Conservation (phyloP, 257 asterid species). For the Nicotiana benthamiana region DNA sequence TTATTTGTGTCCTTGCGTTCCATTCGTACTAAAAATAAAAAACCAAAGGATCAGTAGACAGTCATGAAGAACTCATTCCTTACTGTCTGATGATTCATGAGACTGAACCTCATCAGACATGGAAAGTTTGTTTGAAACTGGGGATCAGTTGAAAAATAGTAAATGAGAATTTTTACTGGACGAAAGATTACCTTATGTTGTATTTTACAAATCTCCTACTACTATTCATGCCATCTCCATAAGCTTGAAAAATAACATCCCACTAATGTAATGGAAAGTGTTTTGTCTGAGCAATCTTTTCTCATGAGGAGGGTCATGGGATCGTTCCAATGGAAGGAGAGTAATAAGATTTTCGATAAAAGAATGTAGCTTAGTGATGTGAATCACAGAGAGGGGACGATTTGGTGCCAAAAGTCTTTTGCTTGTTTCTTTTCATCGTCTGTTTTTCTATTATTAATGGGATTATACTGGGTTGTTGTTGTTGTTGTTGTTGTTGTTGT, state of each 20-base stretch:
- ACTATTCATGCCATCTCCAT: not conserved
- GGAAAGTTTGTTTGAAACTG: not conserved
- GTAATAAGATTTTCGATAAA: not conserved
- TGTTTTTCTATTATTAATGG: no score
- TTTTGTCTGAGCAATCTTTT: not conserved
- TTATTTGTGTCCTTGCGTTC: constrained; percentile 97
- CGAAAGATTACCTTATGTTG: not conserved
- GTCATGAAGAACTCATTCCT: not conserved
- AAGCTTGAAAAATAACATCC: not conserved
- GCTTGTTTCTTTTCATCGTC: not conserved
- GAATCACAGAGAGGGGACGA: not conserved
- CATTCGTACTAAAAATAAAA: constrained; percentile 58
- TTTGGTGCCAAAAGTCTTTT: not conserved
- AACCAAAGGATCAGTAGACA: not conserved
- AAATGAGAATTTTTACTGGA: not conserved
- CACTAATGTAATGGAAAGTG: not conserved
- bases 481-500: no score
- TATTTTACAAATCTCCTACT: not conserved
- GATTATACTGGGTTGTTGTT: no score
- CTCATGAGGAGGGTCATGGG: not conserved
- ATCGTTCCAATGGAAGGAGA: not conserved
- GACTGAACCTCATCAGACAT: not conserved
- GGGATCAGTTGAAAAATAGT: not conserved
- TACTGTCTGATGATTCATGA: not conserved
- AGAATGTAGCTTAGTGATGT: not conserved